Conservation (phyloP, 352 stramenopile species). For the Pythium rhizo-oryzae region DNA sequence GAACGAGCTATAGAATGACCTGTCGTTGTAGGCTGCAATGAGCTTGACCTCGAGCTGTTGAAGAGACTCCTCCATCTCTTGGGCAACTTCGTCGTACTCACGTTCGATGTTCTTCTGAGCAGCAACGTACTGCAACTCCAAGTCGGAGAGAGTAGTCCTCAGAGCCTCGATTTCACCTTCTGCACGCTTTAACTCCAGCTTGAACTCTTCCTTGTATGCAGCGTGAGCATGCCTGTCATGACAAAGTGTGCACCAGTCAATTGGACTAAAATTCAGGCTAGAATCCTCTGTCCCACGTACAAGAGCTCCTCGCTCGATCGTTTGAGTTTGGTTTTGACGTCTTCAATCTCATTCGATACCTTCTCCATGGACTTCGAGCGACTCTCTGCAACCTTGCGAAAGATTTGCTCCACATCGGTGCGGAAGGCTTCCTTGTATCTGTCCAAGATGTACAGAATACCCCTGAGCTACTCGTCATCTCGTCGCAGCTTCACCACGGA, state of each 20-base stretch:
- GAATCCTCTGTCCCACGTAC: not conserved
- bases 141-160: conserved; percentile 5
- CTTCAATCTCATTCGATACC: conserved; percentile 10
- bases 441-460: not conserved
- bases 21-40: conserved; percentile 11
- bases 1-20: conserved; percentile 17
- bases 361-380: conserved; percentile 17
- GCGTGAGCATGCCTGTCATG: too few species aligned
- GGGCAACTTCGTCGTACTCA: conserved; percentile 8
- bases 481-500: not conserved
- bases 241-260: too few species aligned
- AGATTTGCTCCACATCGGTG: conserved; percentile 26
- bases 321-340: conserved; percentile 9
- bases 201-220: conserved; percentile 2
- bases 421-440: conserved; percentile 31
- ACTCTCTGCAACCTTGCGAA: conserved; percentile 13
- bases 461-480: not conserved
- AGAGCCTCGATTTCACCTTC: conserved; percentile 7
- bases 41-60: conserved; percentile 13
- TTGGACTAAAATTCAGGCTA: not conserved
- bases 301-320: not conserved
- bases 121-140: conserved; percentile 2
- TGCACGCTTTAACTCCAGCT: conserved; percentile 9
- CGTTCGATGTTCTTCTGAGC: conserved; percentile 6
- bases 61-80: conserved; percentile 1